Evolutionary conservation across 2,329 filamentous ascomycete species (phyloP), one percentile per base, ranked within the genome.

Genomic region (Colletotrichum chrysophilum): DNA sequence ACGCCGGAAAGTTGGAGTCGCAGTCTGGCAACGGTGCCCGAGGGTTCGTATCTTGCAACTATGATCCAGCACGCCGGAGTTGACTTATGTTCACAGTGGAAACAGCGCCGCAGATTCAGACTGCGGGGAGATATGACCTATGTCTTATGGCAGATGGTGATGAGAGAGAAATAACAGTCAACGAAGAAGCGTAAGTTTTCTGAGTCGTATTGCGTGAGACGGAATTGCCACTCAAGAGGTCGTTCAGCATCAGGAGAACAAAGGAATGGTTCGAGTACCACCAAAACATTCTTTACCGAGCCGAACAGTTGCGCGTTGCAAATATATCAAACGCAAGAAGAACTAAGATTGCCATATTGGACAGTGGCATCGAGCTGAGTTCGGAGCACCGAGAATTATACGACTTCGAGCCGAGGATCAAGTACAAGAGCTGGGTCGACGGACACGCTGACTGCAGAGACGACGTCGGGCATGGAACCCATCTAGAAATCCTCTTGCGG

Each of bases 311-410:
- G 13, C 24, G 32, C 30, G 1, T 5, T 0, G 18, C 5, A 0
- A 21, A 24, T 0, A 6, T 13, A 1, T 14, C n/a, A 0, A 16
- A 21, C 4, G n/a, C 0, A 6, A 16, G 12, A 13, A 26, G 8
- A 36, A 21, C 7, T 18, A 38, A 18, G 32, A 62, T 62, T 2
- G 60, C 60, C 12, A 62, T 62, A 21, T 3, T 62, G 0, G 32
- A 62, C n/a, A 38, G 10, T 16, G 60, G 32, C 4, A 62, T 62
- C 5, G 60, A 62, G 60, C 4, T 62, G 0, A 21, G 13, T 2
- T 14, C 56, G 7, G 2, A 30, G 1, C 56, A 60, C 26, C 52
- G 52, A 10, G 7, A 56, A 2, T 9, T 26, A 2, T 58, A 58
- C 55, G 52, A 28, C 13, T 18, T 58, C 0, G 55, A 58, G 21